Percentiles rank a stretch among this genome's conserved stretches.
These are phyloP conservation scores for Trypanosoma lewisi DNA, from an alignment of 208 protist genomes.

Conservation along the genomic window DNA sequence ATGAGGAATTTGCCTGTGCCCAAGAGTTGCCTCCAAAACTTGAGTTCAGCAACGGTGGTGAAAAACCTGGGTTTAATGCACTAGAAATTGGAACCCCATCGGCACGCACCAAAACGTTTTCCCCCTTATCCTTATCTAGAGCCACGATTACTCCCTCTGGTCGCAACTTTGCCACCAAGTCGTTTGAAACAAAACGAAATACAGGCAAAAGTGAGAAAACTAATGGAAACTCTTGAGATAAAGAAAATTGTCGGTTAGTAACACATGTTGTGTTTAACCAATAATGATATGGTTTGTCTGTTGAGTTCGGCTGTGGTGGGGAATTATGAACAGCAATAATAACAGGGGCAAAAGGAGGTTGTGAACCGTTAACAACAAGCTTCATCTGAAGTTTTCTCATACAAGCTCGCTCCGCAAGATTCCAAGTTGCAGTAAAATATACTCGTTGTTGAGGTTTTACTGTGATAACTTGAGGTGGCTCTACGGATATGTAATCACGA, in stretches of 20 bases:
- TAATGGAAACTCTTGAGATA: slow-evolving; percentile 74
- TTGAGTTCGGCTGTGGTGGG: slow-evolving; percentile 51
- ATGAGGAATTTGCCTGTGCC: not conserved
- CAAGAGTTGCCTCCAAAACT: slow-evolving; percentile 1
- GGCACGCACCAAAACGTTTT: slow-evolving; percentile 71
- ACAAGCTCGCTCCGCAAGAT: slow-evolving; percentile 42
- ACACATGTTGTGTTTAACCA: slow-evolving; percentile 85
- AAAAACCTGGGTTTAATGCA: not conserved
- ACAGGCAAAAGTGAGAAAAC: slow-evolving; percentile 71
- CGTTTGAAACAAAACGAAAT: slow-evolving; percentile 55
- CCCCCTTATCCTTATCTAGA: slow-evolving; percentile 73
- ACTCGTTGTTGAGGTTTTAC: slow-evolving; percentile 85
- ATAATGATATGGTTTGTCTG: slow-evolving; percentile 80
- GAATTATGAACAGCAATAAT: slow-evolving; percentile 72
- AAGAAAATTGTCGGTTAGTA: slow-evolving; percentile 74
- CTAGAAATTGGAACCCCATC: slow-evolving; percentile 68
- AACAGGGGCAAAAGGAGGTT: slow-evolving; percentile 66
- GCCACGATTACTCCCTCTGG: slow-evolving; percentile 74
- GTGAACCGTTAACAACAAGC: slow-evolving; percentile 74
- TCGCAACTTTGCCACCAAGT: slow-evolving; percentile 31
- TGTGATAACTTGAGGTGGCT: slow-evolving; percentile 78
- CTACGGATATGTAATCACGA: slow-evolving; percentile 52
- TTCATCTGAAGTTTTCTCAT: slow-evolving; percentile 72
- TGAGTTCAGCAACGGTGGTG: not conserved
- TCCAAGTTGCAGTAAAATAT: slow-evolving; percentile 84